Evolutionary conservation across 2,329 filamentous ascomycete genomes (phyloP).

Genomic region (Penicillium sp.): DNA sequence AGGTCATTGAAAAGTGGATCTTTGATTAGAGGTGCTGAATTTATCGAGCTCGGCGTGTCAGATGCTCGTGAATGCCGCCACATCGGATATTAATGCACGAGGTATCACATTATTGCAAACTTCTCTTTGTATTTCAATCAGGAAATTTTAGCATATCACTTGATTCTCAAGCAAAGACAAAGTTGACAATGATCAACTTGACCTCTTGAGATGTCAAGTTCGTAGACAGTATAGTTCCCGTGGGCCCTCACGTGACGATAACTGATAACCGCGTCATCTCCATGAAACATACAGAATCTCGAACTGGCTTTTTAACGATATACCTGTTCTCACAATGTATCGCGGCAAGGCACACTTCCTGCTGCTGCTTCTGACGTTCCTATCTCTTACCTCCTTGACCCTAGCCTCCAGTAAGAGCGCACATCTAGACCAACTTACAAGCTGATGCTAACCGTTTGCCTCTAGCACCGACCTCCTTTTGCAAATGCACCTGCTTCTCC

Average conservation of each 20-base stretch:
- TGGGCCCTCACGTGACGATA: background rate
- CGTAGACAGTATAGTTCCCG: background rate
- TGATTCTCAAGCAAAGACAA: background rate
- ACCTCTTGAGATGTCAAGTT: background rate
- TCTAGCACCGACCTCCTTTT: constrained; percentile 60
- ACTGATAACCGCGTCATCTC: constrained; percentile 17
- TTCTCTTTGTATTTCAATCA: too few species aligned
- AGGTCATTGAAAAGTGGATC: too few species aligned
- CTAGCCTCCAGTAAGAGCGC: constrained; percentile 37
- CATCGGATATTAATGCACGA: too few species aligned
- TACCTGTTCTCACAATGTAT: constrained; percentile 12
- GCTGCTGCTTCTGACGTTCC: constrained; percentile 27
- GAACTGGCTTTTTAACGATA: background rate
- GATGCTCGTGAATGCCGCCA: too few species aligned
- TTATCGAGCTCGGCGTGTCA: too few species aligned
- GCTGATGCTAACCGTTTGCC: background rate
- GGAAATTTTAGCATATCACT: too few species aligned
- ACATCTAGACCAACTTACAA: background rate
- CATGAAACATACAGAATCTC: background rate
- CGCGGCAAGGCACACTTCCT: constrained; percentile 16
- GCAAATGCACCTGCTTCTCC: constrained; percentile 69
- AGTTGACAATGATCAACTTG: too few species aligned
- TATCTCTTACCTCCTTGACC: constrained; percentile 30
- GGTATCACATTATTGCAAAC: too few species aligned
- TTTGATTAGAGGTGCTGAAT: too few species aligned